These are phyloP conservation scores for Xylaria telfairii DNA, from an alignment of 495 filamentous ascomycete genomes.

Conservation along the genomic window DNA sequence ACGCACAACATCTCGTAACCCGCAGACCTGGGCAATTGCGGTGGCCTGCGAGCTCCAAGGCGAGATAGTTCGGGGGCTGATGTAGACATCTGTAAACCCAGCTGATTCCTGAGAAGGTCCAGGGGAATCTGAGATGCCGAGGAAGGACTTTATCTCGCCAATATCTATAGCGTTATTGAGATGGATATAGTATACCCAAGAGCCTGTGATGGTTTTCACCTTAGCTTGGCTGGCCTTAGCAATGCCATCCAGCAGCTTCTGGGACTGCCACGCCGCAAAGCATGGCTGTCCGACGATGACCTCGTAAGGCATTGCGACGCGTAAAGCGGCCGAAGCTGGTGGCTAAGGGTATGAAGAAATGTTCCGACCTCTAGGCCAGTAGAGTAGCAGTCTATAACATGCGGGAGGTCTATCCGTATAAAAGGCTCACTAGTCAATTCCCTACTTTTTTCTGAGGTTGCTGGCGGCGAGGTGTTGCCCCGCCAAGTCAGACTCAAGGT, in stretches of 20 bases:
- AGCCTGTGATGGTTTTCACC: slow-evolving; percentile 50
- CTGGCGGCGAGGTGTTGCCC: slow-evolving; percentile 8
- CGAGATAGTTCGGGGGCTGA: slow-evolving; percentile 87
- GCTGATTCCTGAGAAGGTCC: slow-evolving; percentile 41
- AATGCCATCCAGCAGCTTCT: slow-evolving; percentile 56
- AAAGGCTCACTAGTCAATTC: not conserved
- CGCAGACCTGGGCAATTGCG: slow-evolving; percentile 91
- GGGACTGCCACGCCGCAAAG: slow-evolving; percentile 56
- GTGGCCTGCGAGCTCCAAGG: slow-evolving; percentile 98
- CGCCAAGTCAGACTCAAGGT: slow-evolving; percentile 17
- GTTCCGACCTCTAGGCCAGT: slow-evolving; percentile 10
- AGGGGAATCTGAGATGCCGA: slow-evolving; percentile 43
- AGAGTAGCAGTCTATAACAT: slow-evolving; percentile 3
- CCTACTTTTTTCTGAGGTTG: slow-evolving; percentile 2
- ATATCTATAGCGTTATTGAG: slow-evolving; percentile 34
- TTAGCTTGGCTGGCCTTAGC: slow-evolving; percentile 49
- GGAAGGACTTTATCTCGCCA: slow-evolving; percentile 38
- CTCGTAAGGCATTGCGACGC: slow-evolving; percentile 40
- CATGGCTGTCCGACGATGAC: slow-evolving; percentile 55
- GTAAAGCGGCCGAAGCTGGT: slow-evolving; percentile 16
- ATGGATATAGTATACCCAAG: slow-evolving; percentile 59
- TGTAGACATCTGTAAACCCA: slow-evolving; percentile 56
- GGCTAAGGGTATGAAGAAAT: not conserved
- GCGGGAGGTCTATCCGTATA: not conserved
- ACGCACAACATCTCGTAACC: slow-evolving; percentile 71